Evolutionary conservation across 2,329 filamentous ascomycete genomes (phyloP).

Genomic region (Bipolaris oryzae): DNA sequence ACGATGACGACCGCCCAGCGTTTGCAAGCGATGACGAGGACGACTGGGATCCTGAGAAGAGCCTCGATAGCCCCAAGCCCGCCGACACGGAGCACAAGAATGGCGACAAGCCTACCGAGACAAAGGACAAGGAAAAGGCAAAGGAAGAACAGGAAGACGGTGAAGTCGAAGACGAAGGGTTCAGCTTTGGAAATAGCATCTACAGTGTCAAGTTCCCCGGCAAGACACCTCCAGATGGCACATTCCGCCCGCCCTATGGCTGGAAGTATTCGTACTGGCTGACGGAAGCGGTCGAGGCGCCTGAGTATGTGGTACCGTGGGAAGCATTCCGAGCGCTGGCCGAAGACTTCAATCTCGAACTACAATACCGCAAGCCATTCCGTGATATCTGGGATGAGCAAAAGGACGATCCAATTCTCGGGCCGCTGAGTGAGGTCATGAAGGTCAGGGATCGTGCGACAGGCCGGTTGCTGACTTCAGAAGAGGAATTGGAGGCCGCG

Average conservation of each 20-base stretch:
- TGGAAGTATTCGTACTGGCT: conserved; percentile 99
- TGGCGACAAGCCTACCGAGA: conserved; percentile 29
- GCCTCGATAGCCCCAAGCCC: conserved; percentile 46
- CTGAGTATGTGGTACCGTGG: conserved; percentile 98
- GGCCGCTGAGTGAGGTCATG: conserved; percentile 93
- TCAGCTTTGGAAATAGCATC: conserved; percentile 91
- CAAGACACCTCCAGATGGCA: conserved; percentile 79
- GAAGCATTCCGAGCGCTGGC: conserved; percentile 94
- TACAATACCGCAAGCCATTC: conserved; percentile 93
- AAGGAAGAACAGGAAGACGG: conserved; percentile 56
- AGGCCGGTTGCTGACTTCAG: conserved; percentile 71
- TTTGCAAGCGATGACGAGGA: conserved; percentile 50
- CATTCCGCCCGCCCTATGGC: conserved; percentile 92
- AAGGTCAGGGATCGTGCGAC: conserved; percentile 77
- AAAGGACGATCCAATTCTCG: conserved; percentile 81
- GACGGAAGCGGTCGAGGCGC: conserved; percentile 93
- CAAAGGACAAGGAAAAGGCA: conserved; percentile 33
- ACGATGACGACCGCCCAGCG: conserved; percentile 43
- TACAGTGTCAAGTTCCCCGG: conserved; percentile 90
- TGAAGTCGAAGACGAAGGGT: conserved; percentile 53
- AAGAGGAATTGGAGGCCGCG: conserved; percentile 86
- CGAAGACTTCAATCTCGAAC: conserved; percentile 94
- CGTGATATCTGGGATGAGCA: conserved; percentile 90
- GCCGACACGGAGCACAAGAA: conserved; percentile 45
- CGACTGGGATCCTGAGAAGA: conserved; percentile 55